These are phyloP conservation scores for Citrullus amarus DNA, from an alignment of 306 rosid species.

Conservation along the genomic window DNA sequence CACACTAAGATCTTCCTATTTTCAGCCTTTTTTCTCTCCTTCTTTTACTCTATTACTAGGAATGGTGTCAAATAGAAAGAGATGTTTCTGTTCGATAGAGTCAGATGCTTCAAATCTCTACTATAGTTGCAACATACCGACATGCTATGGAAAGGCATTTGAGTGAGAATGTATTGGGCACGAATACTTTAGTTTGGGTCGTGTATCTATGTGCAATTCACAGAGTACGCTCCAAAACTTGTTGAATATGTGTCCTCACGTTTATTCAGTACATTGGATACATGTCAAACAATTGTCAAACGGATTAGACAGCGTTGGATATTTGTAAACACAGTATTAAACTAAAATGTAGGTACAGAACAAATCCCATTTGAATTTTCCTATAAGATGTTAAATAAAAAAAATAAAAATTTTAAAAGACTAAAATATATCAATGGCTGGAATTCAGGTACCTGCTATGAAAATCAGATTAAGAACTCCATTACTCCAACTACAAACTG, in stretches of 20 bases:
- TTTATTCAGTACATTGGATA: background rate
- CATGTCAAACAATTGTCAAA: background rate
- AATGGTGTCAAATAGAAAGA: background rate
- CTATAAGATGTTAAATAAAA: background rate
- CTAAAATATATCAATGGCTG: background rate
- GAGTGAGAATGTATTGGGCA: background rate
- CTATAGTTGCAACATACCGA: background rate
- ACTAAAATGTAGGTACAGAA: background rate
- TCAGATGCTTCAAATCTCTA: background rate
- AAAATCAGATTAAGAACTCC: background rate
- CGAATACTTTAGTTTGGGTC: background rate
- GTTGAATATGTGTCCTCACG: background rate
- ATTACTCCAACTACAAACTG: background rate
- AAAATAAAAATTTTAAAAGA: no score
- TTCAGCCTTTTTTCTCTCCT: no score
- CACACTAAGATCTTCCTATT: no score
- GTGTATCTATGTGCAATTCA: background rate
- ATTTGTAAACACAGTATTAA: background rate
- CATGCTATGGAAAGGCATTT: background rate
- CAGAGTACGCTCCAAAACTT: background rate
- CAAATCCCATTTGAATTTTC: background rate
- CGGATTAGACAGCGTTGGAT: background rate
- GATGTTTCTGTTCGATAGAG: background rate
- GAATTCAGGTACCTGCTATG: background rate
- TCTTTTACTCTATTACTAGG: no score